Conservation (phyloP, 2,329 filamentous ascomycete genomes). For the Purpureocillium lavendulum region DNA sequence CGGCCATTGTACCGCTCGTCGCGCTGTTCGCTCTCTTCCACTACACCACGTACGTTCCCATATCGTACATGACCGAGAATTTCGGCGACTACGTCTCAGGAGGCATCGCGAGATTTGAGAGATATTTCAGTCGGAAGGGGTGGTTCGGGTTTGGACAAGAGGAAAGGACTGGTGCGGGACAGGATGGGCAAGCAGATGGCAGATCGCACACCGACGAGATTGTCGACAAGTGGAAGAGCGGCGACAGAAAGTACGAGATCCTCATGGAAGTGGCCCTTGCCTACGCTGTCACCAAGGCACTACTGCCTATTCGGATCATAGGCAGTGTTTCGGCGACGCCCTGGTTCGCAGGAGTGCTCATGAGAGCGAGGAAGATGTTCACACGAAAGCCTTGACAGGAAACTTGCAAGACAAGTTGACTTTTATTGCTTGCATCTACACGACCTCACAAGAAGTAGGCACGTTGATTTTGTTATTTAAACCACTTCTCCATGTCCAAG, state of each 20-base stretch:
- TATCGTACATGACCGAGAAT: constrained; percentile 39
- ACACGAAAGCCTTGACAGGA: constrained; percentile 16
- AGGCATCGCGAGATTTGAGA: constrained; percentile 66
- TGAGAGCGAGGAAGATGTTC: constrained; percentile 28
- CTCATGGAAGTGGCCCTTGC: constrained; percentile 71
- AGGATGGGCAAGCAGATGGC: constrained; percentile 11
- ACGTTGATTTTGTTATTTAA: not conserved
- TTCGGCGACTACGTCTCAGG: constrained; percentile 45
- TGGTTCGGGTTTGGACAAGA: constrained; percentile 61
- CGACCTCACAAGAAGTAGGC: not conserved
- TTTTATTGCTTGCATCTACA: not conserved
- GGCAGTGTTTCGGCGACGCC: constrained; percentile 83
- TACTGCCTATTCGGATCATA: constrained; percentile 70
- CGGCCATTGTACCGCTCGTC: constrained; percentile 72
- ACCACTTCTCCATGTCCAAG: not conserved
- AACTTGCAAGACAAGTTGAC: not conserved
- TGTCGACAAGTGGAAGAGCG: constrained; percentile 25
- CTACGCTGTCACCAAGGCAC: constrained; percentile 80
- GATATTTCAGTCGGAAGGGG: constrained; percentile 68
- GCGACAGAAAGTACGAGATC: constrained; percentile 44
- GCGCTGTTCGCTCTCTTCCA: constrained; percentile 72
- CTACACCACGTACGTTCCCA: constrained; percentile 66
- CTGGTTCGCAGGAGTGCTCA: constrained; percentile 70
- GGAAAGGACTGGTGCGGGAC: constrained; percentile 9
- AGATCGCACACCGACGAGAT: constrained; percentile 15